Evolutionary conservation across 148 eudicot genomes (phyloP), one percentile per base, ranked within the genome.

Genomic region (Rhododendron ferrugineum): DNA sequence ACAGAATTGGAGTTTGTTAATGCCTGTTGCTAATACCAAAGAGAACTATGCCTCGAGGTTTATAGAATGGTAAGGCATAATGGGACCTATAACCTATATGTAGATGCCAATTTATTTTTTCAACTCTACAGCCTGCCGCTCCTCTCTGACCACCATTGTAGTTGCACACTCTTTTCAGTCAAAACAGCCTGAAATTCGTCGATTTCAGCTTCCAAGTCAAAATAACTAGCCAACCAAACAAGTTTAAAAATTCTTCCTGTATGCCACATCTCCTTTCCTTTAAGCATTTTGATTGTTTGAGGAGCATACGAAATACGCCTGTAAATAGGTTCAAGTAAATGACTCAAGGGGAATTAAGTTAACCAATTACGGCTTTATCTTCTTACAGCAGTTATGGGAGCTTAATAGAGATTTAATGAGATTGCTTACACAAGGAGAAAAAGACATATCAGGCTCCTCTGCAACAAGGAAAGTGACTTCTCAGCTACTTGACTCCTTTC

Each of bases 401-500:
- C 68, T 62, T 70, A 73, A 82, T 18, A 86, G 80, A 23, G n/a
- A n/a, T n/a, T n/a, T n/a, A n/a, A n/a, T n/a, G n/a, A n/a, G n/a
- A n/a, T n/a, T n/a, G n/a, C n/a, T n/a, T n/a, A n/a, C 56, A 42
- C n/a, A 73, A 36, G 82, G 73, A 81, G 85, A 86, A 70, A 84
- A 70, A 62, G 83, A 86, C 50, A 72, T 32, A 56, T 84, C 79
- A 73, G 85, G 50, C 79, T 76, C 81, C 42, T 42, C 50, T 47
- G 36, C 58, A 37, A 10, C 79, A 62, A 79, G 75, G 87, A 88
- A 56, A 86, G 60, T 80, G 88, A 86, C 52, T 79, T 56, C 5
- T 84, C 88, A 76, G 84, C 86, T 60, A 84, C 52, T 54, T 78
- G 40, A 26, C 22, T 84, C 82, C 74, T 85, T 78, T 46, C 68